These are phyloP conservation scores for Trichomonas vaginalis DNA, from an alignment of 208 protist species.

Conservation along the genomic window DNA sequence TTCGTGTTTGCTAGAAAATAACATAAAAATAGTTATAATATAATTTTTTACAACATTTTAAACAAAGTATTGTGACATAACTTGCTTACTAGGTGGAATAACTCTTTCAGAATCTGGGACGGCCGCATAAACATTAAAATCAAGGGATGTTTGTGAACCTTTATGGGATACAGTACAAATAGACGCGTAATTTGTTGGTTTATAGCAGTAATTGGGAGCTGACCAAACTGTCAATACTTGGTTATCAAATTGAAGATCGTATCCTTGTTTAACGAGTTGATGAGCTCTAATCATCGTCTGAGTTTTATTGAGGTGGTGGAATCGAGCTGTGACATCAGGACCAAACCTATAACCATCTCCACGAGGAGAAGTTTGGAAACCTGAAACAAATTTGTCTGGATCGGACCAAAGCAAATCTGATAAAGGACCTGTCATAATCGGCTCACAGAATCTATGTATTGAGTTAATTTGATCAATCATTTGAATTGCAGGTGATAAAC, in stretches of 20 bases:
- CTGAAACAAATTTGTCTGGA: constrained; percentile 54
- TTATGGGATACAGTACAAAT: neutral
- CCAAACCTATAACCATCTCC: constrained; percentile 69
- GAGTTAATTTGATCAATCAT: neutral
- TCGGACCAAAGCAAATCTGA: neutral
- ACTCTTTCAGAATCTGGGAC: constrained; percentile 62
- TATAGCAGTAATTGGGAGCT: constrained; percentile 53
- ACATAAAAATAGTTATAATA: no score
- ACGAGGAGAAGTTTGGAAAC: constrained; percentile 54
- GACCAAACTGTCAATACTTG: constrained; percentile 67
- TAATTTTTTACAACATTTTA: no score
- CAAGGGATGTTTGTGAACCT: neutral
- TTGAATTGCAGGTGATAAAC: neutral
- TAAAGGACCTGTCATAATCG: neutral
- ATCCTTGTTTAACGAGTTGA: constrained; percentile 68
- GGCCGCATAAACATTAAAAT: constrained; percentile 78
- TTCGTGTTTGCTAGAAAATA: no score
- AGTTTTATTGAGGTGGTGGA: constrained; percentile 51
- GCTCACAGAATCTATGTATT: neutral
- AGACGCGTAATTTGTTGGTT: neutral
- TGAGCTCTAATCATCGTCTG: constrained; percentile 61
- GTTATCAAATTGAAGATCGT: constrained; percentile 62
- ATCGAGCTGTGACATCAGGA: constrained; percentile 41
- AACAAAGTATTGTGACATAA: no score
- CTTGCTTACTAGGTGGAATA: neutral